Conservation (phyloP, 495 filamentous ascomycete genomes). For the Podospora pseudocomata region DNA sequence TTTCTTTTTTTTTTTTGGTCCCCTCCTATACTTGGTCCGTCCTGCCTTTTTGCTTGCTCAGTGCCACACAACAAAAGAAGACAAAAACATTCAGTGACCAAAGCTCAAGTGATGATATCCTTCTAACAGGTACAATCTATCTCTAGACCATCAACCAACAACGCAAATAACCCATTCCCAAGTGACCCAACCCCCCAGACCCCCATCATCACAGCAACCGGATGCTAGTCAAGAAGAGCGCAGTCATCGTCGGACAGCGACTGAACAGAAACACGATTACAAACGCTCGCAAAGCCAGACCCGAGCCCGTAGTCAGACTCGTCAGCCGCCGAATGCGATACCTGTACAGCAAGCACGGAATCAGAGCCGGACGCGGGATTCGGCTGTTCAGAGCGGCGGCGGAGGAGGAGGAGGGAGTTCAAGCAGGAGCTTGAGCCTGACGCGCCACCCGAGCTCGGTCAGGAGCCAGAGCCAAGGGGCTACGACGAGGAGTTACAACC, state of each 20-base stretch:
- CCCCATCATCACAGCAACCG: neutral
- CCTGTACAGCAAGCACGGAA: neutral
- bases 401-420: neutral
- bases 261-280: neutral
- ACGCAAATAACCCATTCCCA: neutral
- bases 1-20: neutral
- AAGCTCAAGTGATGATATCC: neutral
- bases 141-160: neutral
- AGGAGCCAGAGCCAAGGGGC: neutral
- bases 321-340: neutral
- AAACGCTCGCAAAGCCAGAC: conserved; percentile 1
- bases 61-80: neutral
- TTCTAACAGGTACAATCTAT: neutral
- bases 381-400: neutral
- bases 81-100: neutral
- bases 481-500: neutral
- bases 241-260: neutral
- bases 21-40: neutral
- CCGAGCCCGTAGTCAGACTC: neutral
- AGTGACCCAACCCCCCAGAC: neutral
- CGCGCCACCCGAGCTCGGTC: neutral
- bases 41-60: neutral
- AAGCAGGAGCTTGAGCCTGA: neutral
- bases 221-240: neutral
- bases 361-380: neutral